Base-by-base conservation (phyloP, 1,139 yeast species). In the Wickerhamomyces sp. region DNA sequence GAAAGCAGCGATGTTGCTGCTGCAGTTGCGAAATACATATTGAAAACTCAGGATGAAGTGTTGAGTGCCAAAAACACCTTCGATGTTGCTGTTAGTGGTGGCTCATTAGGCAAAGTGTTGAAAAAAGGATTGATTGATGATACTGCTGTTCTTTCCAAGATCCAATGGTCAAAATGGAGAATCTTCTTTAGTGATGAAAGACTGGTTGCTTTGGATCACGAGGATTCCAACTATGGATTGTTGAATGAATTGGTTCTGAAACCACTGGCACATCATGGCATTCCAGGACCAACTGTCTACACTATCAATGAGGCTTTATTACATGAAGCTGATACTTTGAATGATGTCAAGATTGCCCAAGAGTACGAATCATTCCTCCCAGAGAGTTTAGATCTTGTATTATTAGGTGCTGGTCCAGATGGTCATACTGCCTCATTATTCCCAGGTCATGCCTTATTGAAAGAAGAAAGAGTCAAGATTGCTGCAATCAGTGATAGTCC, bases 321-420 rank as follows among this genome's bases (percentile, higher is more conserved):
- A 27, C 77, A 78, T 52, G 93, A 87, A 59, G 87, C 95, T 5
- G 58, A 57, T 31, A 52, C 58, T 3, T 49, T 56, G 6, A 57
- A 56, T n/a, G 65, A 65, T 50, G 56, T 56, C 31, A 94, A 87
- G 64, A 87, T 95, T 58, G 98, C 98, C 5, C 90, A 87, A 60
- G 80, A 75, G 54, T 93, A 93, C 67, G 96, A 89, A 59, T 79
- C 85, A 59, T 72, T 81, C 32, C 72, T 94, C 51, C 88, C 95
- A 49, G 74, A 75, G 56, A 84, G 86, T 39, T 86, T 94, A 64
- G 99, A 94, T 65, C 70, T 93, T 54, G 72, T 94, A 51, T 72
- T 94, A 54, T 75, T 94, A 50, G 99, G 99, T 26, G 89, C 97
- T 71, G 99, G 99, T 2, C 99, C 99, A 10, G 99, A 94, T 65